These are phyloP conservation scores for Ophiostoma sp. DNA, from an alignment of 2,329 filamentous ascomycete genomes.

Conservation along the genomic window DNA sequence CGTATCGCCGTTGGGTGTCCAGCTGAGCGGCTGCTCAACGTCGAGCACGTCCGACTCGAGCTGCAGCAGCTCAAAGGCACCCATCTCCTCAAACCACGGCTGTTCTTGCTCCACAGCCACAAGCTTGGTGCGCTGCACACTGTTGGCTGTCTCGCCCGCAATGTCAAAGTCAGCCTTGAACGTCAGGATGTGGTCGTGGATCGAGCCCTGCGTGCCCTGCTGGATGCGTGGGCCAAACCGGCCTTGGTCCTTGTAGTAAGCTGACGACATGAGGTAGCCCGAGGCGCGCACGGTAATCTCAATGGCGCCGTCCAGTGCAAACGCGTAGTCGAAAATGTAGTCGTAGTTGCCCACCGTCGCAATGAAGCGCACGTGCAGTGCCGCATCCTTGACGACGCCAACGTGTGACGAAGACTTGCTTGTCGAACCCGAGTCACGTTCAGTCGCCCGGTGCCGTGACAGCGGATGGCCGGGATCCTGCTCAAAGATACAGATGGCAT, in stretches of 20 bases:
- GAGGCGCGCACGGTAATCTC: constrained; percentile 45
- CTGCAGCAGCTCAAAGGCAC: constrained; percentile 36
- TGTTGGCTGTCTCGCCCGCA: constrained; percentile 34
- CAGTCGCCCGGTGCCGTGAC: constrained; percentile 42
- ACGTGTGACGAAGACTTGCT: constrained; percentile 34
- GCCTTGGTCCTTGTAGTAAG: constrained; percentile 34
- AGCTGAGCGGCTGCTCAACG: constrained; percentile 33
- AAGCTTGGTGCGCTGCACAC: constrained; percentile 35
- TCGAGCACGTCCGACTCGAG: constrained; percentile 29
- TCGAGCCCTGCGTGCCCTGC: constrained; percentile 34
- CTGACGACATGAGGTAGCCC: constrained; percentile 37
- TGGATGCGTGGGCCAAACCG: constrained; percentile 36
- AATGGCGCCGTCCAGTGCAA: constrained; percentile 49
- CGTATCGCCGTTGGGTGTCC: constrained; percentile 36
- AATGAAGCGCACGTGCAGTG: constrained; percentile 44
- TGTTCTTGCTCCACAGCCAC: constrained; percentile 33
- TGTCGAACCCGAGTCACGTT: constrained; percentile 26
- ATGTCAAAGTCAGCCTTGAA: constrained; percentile 42
- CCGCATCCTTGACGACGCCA: constrained; percentile 44
- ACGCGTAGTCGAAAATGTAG: constrained; percentile 46
- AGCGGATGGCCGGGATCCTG: constrained; percentile 46
- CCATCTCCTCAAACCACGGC: constrained; percentile 38
- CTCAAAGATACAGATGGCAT: constrained; percentile 54
- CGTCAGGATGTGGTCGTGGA: constrained; percentile 39
- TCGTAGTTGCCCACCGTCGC: constrained; percentile 53